phyloP scores from a whole-genome alignment of 768 basidiomycete species.

The Rhizopogon sp. region DNA sequence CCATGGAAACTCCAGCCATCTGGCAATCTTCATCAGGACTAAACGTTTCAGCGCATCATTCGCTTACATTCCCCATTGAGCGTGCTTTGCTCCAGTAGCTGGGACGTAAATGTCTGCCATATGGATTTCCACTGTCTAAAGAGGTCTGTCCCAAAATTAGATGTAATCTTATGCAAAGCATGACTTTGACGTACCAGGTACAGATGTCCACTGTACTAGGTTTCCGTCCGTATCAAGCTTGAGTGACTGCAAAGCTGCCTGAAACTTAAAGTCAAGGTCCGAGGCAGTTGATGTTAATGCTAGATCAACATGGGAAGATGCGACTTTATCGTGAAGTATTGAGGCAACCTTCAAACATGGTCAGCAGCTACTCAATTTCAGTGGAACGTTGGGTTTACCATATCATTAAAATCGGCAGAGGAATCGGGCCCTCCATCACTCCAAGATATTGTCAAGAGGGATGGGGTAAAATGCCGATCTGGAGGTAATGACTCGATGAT shows the following conservation, averaged over 20 bases:
- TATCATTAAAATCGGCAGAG: constrained; percentile 48
- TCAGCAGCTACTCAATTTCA: constrained; percentile 2
- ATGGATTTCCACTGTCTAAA: constrained; percentile 18
- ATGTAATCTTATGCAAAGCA: neutral
- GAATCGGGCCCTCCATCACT: constrained; percentile 35
- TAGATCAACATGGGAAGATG: constrained; percentile 37
- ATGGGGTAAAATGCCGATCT: constrained; percentile 56
- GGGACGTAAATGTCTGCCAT: constrained; percentile 17
- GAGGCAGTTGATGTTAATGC: constrained; percentile 45
- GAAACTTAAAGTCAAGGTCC: constrained; percentile 56
- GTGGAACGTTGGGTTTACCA: constrained; percentile 39
- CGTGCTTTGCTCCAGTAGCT: constrained; percentile 19
- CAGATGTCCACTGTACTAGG: constrained; percentile 41
- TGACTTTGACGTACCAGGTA: constrained; percentile 39
- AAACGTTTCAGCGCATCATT: neutral
- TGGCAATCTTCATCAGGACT: constrained; percentile 19
- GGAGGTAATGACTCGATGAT: constrained; percentile 49
- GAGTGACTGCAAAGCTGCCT: constrained; percentile 33
- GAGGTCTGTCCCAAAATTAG: constrained; percentile 12
- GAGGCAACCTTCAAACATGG: constrained; percentile 40
- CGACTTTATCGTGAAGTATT: constrained; percentile 39
- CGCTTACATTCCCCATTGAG: constrained; percentile 44
- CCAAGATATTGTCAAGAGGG: constrained; percentile 61
- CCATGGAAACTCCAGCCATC: constrained; percentile 56
- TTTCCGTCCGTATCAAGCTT: constrained; percentile 54